phyloP scores from a whole-genome alignment of 176 grass and related monocot genomes.

The Themeda triandra region DNA sequence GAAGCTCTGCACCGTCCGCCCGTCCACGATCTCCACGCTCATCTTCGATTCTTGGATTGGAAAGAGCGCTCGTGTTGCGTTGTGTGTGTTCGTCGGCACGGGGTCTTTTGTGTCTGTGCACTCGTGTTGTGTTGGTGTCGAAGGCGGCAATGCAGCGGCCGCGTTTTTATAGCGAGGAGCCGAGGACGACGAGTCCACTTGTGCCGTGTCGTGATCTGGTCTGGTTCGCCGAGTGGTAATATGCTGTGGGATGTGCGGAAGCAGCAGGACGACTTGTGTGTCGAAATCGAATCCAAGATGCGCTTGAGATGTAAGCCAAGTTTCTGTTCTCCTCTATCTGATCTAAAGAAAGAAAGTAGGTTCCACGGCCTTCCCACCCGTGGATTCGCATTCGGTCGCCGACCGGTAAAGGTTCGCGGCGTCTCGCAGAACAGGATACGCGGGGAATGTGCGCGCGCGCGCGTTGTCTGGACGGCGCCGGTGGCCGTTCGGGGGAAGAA shows the following conservation, averaged over 20 bases:
- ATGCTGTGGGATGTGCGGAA: constrained; percentile 18
- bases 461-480: neutral
- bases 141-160: neutral
- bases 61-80: neutral
- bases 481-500: too few species aligned
- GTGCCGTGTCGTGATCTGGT: neutral
- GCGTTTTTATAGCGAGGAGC: constrained; percentile 35
- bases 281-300: neutral
- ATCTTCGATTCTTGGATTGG: constrained; percentile 16
- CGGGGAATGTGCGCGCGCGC: constrained; percentile 4
- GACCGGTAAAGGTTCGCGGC: neutral
- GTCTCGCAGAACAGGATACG: neutral
- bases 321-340: constrained; percentile 21
- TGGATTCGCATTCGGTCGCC: constrained; percentile 23
- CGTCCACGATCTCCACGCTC: constrained; percentile 82
- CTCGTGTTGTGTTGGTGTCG: neutral
- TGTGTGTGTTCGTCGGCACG: neutral
- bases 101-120: too few species aligned
- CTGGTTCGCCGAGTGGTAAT: neutral
- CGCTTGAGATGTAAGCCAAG: constrained; percentile 30
- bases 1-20: constrained; percentile 50
- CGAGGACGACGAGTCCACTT: neutral
- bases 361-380: neutral
- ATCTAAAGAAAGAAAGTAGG: neutral
- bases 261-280: neutral